Base-by-base conservation (phyloP, 2,329 filamentous ascomycete genomes). In the Xylariaceae sp. region DNA sequence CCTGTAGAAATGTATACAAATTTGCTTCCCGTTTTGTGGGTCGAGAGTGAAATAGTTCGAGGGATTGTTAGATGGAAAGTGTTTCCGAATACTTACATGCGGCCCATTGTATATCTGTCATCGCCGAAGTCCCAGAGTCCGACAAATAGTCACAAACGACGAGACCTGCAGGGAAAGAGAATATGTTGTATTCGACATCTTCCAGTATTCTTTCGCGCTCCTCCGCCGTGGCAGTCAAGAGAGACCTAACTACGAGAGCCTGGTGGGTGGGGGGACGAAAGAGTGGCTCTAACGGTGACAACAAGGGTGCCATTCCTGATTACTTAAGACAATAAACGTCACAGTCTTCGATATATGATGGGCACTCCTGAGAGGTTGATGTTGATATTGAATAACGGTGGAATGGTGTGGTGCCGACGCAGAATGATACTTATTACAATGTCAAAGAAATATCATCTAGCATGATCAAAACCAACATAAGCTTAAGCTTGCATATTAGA, bases 61-160 rank as follows among this genome's bases (percentile, higher is more conserved):
- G n/a, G n/a, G n/a, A n/a, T n/a, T n/a, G n/a, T n/a, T 17, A 19
- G 3, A 3, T 53, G 21, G 3, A 19, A 31, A 8, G 4, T 8
- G 40, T 23, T 24, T 29, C 8, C 5, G 11, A 12, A 16, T 17
- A 33, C 61, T 63, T 58, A 65, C 60, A 49, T 16, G 65, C 63
- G 6, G 67, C 57, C 65, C 67, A 70, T 56, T 70, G 67, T 1
- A 65, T 17, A 34, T 70, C 65, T 5, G 63, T 69, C 65, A 69
- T 68, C 23, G 65, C 67, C 19, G 65, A 64, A 16, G 67, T 69
- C 3, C 67, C 67, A 1, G 64, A 67, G 36, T 70, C 67, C 4
- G 63, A 65, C 14, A 70, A 53, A 31, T 58, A 66, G 37, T 70
- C 67, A 28, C 63, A 65, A 6, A 51, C 64, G n/a, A 67, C 49